A percentile compares a stretch with the other conserved stretches of the same genome.
Evolutionary conservation across 2,329 filamentous ascomycete species (phyloP).

Genomic region (Aspergillus intermedius): DNA sequence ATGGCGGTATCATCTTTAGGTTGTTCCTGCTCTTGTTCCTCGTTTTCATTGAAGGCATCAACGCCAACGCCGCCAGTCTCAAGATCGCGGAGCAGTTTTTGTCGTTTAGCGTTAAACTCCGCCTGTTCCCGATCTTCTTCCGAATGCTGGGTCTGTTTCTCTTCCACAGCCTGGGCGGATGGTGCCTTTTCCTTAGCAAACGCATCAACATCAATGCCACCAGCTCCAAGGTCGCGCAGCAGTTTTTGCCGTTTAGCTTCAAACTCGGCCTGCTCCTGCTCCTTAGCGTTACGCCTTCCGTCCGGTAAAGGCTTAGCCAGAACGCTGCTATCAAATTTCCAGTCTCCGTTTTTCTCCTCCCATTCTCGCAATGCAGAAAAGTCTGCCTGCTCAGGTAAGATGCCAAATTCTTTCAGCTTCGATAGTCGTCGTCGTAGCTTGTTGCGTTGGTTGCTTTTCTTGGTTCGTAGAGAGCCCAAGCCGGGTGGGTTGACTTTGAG

Average conservation of each 20-base stretch:
- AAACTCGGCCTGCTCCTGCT: slow-evolving; percentile 38
- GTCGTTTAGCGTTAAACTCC: slow-evolving; percentile 47
- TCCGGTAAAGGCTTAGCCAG: slow-evolving; percentile 12
- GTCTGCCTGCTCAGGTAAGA: slow-evolving; percentile 46
- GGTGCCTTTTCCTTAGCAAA: slow-evolving; percentile 25
- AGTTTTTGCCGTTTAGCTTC: slow-evolving; percentile 47
- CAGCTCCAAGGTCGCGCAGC: slow-evolving; percentile 46
- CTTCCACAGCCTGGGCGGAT: slow-evolving; percentile 9
- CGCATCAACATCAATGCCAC: slow-evolving; percentile 45
- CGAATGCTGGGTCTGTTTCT: slow-evolving; percentile 4
- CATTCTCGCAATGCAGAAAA: slow-evolving; percentile 43
- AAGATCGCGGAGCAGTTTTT: slow-evolving; percentile 48
- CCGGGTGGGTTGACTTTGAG: slow-evolving; percentile 37
- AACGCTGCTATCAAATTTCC: slow-evolving; percentile 8
- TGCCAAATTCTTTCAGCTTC: slow-evolving; percentile 48
- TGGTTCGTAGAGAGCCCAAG: slow-evolving; percentile 46
- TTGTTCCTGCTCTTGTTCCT: slow-evolving; percentile 4
- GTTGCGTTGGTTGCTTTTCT: slow-evolving; percentile 50
- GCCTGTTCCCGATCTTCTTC: slow-evolving; percentile 24
- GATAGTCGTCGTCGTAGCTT: slow-evolving; percentile 45
- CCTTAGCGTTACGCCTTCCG: slow-evolving; percentile 9
- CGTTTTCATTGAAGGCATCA: slow-evolving; percentile 21
- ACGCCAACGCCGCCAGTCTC: slow-evolving; percentile 49
- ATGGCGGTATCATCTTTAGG: slow-evolving; percentile 4
- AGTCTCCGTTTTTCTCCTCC: slow-evolving; percentile 22